Percentiles rank a stretch among this genome's conserved stretches.
These are phyloP conservation scores for Penicillium verhagenii DNA, from an alignment of 495 filamentous ascomycete species.

Conservation along the genomic window DNA sequence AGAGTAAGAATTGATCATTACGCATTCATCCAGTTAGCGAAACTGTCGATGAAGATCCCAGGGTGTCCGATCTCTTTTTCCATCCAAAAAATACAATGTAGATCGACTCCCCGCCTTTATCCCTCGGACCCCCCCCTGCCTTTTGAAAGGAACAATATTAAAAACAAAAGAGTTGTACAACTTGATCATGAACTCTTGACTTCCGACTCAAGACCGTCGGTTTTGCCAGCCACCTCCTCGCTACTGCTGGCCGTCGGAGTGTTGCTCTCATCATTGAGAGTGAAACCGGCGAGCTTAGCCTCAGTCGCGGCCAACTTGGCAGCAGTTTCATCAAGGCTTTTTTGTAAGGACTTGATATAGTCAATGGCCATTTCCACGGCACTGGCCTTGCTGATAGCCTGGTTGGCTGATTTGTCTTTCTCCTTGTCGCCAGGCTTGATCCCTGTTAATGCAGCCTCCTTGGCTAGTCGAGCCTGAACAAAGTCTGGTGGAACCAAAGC, in stretches of 20 bases:
- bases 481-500: constrained; percentile 65
- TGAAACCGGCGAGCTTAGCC: constrained; percentile 21
- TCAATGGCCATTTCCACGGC: constrained; percentile 95
- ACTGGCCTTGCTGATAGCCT: constrained; percentile 83
- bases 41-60: not conserved
- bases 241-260: not conserved
- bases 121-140: no score
- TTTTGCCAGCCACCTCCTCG: not conserved
- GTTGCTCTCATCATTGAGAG: not conserved
- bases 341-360: constrained; percentile 84
- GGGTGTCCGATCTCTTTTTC: not conserved
- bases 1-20: constrained; percentile 9
- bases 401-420: constrained; percentile 47
- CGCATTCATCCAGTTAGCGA: constrained; percentile 3
- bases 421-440: constrained; percentile 42
- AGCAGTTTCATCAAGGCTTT: constrained; percentile 67
- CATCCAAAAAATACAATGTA: not conserved
- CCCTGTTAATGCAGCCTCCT: constrained; percentile 29
- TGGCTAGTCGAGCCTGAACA: constrained; percentile 33
- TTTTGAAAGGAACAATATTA: no score
- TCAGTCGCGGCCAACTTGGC: constrained; percentile 64
- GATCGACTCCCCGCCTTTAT: not conserved
- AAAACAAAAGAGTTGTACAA: no score
- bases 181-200: not conserved
- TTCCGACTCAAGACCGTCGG: not conserved